Base-by-base conservation (phyloP, 108 stramenopile species). In the Cyclotella cryptica region DNA sequence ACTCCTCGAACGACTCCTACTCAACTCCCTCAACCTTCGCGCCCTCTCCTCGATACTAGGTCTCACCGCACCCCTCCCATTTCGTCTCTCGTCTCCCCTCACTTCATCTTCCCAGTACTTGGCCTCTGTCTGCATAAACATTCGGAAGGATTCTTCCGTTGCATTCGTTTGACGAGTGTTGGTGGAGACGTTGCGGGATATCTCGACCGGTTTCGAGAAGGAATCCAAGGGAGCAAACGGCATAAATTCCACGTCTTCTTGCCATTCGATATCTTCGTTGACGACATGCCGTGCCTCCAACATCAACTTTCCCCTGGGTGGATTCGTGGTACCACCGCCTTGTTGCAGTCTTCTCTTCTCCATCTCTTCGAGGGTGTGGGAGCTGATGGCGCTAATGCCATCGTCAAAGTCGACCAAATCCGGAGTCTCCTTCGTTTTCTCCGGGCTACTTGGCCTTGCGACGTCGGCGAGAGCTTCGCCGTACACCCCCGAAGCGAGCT, bases 301-400 rank as follows among this genome's bases (percentile, higher is more conserved):
- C 26, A 24, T 62, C 61, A 62, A 13, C 41, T 62, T 62, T 15
- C 3, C 61, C 61, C 45, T 65, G 6, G 35, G 12, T n/a, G 64
- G 5, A 6, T 24, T 24, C 43, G 19, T 8, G 17, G 6, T 61
- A 10, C 43, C 49, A 53, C 26, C 42, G 41, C 43, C 26, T 49
- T 44, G 55, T 44, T 29, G 10, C 0, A 53, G 9, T 8, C 45
- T 58, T 52, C 51, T 69, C 40, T 66, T 43, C 65, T 82, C 92
- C 85, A 90, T 84, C 49, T 91, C 90, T 69, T 93, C 92, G 45
- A 93, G 79, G 15, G 90, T 93, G 52, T 91, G 86, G 5, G 88
- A 79, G 4, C 86, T 85, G 67, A 93, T 90, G 28, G 86, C 86
- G 13, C 80, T 82, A 54, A 93, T 88, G n/a, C 90, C 88, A 85